phyloP scores from a whole-genome alignment of 305 asterid species.

The Petunia hybrid region DNA sequence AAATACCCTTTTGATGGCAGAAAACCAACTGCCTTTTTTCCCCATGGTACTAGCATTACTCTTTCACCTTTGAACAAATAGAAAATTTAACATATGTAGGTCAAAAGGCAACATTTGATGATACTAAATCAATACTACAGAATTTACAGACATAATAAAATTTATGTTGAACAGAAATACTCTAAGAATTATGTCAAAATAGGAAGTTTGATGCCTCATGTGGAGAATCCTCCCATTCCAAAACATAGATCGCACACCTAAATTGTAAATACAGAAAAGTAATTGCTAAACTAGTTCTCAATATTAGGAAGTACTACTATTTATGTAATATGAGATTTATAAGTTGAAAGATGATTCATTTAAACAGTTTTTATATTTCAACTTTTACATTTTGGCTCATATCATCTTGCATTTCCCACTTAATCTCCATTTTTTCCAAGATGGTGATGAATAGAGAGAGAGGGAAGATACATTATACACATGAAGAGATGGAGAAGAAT shows the following conservation, averaged over 20 bases:
- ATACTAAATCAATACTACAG: neutral
- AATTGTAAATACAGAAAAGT: neutral
- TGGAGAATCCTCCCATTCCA: neutral
- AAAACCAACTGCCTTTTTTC: slow-evolving; percentile 94
- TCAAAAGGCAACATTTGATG: slow-evolving; percentile 6
- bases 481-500: neutral
- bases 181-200: neutral
- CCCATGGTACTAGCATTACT: slow-evolving; percentile 90
- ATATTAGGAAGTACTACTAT: neutral
- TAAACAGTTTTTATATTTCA: neutral
- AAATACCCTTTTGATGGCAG: slow-evolving; percentile 87
- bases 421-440: neutral
- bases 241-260: neutral
- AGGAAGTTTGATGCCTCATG: too few relatives aligned
- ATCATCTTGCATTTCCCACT: neutral
- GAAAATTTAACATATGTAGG: neutral
- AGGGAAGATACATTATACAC: neutral
- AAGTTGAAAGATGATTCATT: neutral
- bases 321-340: neutral
- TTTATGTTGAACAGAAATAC: too few relatives aligned
- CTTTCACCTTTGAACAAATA: slow-evolving; percentile 50
- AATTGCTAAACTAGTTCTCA: neutral
- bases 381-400: neutral
- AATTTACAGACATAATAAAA: neutral
- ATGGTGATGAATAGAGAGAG: slow-evolving; percentile 14